phyloP scores from a whole-genome alignment of 352 stramenopile species.

The Globisporangium paddicum region DNA sequence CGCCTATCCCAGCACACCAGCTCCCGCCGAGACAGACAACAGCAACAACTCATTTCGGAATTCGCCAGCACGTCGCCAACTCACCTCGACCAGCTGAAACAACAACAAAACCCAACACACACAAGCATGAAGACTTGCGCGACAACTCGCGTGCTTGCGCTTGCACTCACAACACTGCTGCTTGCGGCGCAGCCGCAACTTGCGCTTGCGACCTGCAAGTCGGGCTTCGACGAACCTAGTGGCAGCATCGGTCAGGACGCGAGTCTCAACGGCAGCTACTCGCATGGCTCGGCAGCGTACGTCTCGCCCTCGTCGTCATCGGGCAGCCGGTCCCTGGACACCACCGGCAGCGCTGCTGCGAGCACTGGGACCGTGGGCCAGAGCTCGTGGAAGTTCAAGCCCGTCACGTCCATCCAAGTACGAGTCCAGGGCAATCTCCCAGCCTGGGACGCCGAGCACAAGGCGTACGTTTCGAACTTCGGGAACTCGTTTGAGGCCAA shows the following conservation, averaged over 20 bases:
- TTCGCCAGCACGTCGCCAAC: neutral
- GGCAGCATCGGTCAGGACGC: neutral
- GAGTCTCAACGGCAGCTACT: neutral
- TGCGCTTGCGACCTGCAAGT: neutral
- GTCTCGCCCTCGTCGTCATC: neutral
- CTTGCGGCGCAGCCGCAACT: neutral
- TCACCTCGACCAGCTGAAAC: neutral
- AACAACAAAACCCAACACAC: neutral
- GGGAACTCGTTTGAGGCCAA: slow-evolving; percentile 34
- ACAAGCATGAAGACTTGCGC: neutral
- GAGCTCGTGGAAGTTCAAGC: slow-evolving; percentile 16
- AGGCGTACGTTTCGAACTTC: slow-evolving; percentile 34
- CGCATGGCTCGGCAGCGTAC: neutral
- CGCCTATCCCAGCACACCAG: neutral
- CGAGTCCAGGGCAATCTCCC: slow-evolving; percentile 51
- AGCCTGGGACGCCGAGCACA: slow-evolving; percentile 26
- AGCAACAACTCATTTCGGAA: neutral
- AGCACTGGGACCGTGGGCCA: neutral
- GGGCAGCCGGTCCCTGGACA: no score
- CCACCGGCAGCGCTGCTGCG: no score
- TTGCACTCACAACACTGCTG: neutral
- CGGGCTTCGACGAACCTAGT: neutral
- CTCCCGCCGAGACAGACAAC: neutral
- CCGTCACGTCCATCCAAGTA: slow-evolving; percentile 40
- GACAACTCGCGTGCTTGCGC: neutral